These are phyloP conservation scores for Phytopythium chamaehyphon DNA, from an alignment of 352 stramenopile genomes.

Conservation along the genomic window DNA sequence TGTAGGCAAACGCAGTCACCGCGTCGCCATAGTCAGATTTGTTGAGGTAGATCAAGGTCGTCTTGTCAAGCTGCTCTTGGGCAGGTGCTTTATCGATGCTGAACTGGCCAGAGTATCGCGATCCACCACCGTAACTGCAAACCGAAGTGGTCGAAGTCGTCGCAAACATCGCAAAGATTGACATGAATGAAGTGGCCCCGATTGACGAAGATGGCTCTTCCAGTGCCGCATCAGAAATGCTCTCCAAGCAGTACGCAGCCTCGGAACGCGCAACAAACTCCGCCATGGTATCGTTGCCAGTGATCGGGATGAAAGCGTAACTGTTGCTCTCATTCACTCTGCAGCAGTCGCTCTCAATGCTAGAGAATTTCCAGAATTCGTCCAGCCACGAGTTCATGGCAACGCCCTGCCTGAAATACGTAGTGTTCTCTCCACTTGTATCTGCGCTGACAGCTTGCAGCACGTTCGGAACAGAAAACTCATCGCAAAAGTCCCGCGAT, in stretches of 20 bases:
- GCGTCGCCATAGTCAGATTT: constrained; percentile 35
- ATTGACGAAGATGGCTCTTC: constrained; percentile 26
- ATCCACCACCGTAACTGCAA: constrained; percentile 55
- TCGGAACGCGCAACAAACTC: constrained; percentile 14
- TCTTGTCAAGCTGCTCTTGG: constrained; percentile 1
- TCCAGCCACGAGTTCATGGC: constrained; percentile 70
- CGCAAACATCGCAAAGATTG: constrained; percentile 66
- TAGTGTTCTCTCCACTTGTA: constrained; percentile 22
- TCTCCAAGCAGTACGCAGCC: constrained; percentile 34
- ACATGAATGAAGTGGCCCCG: constrained; percentile 54
- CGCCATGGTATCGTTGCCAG: constrained; percentile 21
- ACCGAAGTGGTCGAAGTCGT: constrained; percentile 33
- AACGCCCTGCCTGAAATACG: constrained; percentile 36
- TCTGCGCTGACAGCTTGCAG: constrained; percentile 37
- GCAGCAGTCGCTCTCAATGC: constrained; percentile 61
- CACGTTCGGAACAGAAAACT: constrained; percentile 58
- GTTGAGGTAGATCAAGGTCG: constrained; percentile 33
- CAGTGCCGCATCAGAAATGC: constrained; percentile 5
- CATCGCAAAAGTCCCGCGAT: constrained; percentile 53
- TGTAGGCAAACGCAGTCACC: constrained; percentile 73
- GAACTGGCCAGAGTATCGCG: constrained; percentile 65
- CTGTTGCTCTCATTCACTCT: constrained; percentile 33
- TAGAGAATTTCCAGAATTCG: constrained; percentile 69
- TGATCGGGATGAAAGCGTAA: constrained; percentile 39
- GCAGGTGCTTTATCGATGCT: constrained; percentile 50